These are phyloP conservation scores for Prunella vulgaris DNA, from an alignment of 257 asterid genomes.

Conservation along the genomic window DNA sequence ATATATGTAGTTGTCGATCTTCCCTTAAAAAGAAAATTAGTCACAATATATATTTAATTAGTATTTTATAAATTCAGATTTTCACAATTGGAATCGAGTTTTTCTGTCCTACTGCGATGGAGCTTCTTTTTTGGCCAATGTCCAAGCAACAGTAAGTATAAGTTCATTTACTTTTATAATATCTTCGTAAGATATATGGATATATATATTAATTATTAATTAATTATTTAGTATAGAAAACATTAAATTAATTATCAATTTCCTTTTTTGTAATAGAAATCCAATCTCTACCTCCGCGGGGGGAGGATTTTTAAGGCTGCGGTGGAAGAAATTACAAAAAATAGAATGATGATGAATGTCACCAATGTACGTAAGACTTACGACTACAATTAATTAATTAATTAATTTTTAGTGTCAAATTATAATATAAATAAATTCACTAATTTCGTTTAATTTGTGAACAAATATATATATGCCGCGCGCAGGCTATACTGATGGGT, in stretches of 20 bases:
- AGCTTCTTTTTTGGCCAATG: neutral
- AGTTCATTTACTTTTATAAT: no score
- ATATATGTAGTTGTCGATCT: no score
- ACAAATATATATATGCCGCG: no score
- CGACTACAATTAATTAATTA: no score
- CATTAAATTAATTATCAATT: no score
- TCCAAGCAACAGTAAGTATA: neutral
- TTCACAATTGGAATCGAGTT: neutral
- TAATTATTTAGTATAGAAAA: no score
- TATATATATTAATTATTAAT: neutral
- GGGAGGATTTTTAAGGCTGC: neutral
- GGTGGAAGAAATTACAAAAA: neutral
- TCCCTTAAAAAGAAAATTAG: no score
- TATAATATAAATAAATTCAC: no score
- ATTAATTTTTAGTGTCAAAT: no score
- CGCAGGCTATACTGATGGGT: constrained; percentile 42
- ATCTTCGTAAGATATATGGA: no score
- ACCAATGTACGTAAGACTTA: constrained; percentile 5
- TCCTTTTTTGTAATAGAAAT: neutral
- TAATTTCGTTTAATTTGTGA: no score
- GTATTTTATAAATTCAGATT: neutral
- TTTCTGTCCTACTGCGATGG: neutral
- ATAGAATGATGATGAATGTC: constrained; percentile 13
- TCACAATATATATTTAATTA: no score
- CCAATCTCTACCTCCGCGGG: neutral